Conservation (phyloP, 2,329 filamentous ascomycete species). For the Pseudogymnoascus sp. region DNA sequence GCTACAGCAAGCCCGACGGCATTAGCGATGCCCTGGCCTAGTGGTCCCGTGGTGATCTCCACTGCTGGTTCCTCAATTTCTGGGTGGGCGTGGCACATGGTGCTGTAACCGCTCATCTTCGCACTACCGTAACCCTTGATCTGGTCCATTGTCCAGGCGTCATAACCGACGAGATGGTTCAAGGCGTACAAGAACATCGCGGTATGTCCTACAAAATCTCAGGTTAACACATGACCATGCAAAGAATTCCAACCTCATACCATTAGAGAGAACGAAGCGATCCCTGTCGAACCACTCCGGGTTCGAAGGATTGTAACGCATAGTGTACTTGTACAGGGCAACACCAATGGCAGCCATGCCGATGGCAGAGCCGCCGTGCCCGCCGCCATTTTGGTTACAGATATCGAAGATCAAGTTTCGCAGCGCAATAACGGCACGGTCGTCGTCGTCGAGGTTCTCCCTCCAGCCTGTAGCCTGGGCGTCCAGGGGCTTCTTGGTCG, state of each 20-base stretch:
- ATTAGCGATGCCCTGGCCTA: slow-evolving; percentile 42
- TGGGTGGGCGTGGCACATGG: slow-evolving; percentile 35
- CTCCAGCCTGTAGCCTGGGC: too few relatives aligned
- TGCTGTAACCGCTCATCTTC: slow-evolving; percentile 14
- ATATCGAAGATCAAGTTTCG: slow-evolving; percentile 12
- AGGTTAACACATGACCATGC: too few relatives aligned
- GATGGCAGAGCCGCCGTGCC: slow-evolving; percentile 17
- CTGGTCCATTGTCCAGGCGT: slow-evolving; percentile 35
- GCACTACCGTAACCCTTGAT: slow-evolving; percentile 34
- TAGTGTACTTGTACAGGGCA: slow-evolving; percentile 40
- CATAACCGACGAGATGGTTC: slow-evolving; percentile 35
- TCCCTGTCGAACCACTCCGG: slow-evolving; percentile 43
- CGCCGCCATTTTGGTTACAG: slow-evolving; percentile 24
- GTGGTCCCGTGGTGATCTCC: slow-evolving; percentile 39
- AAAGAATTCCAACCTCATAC: slow-evolving; percentile 16
- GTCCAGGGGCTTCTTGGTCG: too few relatives aligned
- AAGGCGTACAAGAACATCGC: slow-evolving; percentile 33
- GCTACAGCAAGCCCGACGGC: slow-evolving; percentile 41
- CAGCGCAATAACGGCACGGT: slow-evolving; percentile 8
- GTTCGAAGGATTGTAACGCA: slow-evolving; percentile 39
- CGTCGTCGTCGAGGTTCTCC: not conserved
- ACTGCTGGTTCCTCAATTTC: slow-evolving; percentile 39
- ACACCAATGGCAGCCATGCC: slow-evolving; percentile 9
- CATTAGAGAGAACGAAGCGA: slow-evolving; percentile 43
- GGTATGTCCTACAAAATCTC: slow-evolving; percentile 17